Conservation (phyloP, 2,329 filamentous ascomycete species). For the Penicillium sp. region DNA sequence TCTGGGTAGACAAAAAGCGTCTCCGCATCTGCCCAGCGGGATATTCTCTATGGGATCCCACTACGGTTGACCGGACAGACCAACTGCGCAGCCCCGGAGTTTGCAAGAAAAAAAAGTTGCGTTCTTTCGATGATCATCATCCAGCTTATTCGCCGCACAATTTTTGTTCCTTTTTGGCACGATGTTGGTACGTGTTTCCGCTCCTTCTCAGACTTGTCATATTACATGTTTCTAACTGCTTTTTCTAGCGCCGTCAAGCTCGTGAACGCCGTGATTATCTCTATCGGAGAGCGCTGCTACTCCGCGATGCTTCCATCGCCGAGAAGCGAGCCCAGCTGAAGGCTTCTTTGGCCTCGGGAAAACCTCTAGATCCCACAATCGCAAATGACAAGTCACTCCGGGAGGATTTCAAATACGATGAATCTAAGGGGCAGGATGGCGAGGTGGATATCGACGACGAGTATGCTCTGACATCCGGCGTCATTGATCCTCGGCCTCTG, state of each 20-base stretch:
- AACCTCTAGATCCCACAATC: conserved; percentile 78
- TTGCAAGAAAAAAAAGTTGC: conserved; percentile 43
- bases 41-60: conserved; percentile 38
- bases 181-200: conserved; percentile 36
- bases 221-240: conserved; percentile 1
- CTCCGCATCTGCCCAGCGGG: conserved; percentile 28
- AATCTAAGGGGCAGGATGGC: conserved; percentile 75
- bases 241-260: conserved; percentile 67
- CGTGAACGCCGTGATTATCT: conserved; percentile 85
- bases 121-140: conserved; percentile 15
- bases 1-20: conserved; percentile 22
- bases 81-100: conserved; percentile 35
- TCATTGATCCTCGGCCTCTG: conserved; percentile 85
- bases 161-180: conserved; percentile 12
- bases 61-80: conserved; percentile 30
- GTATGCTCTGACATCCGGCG: conserved; percentile 86
- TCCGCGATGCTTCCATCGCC: conserved; percentile 89
- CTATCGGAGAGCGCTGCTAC: conserved; percentile 82
- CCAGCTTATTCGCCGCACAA: conserved; percentile 10
- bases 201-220: not conserved
- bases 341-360: conserved; percentile 84
- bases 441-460: conserved; percentile 88
- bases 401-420: conserved; percentile 92
- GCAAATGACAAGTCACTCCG: conserved; percentile 84
- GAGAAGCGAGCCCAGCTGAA: conserved; percentile 89